Evolutionary conservation across 352 stramenopile genomes (phyloP), one percentile per base, ranked within the genome.

Genomic region (Phytophthora pseudosyringae): DNA sequence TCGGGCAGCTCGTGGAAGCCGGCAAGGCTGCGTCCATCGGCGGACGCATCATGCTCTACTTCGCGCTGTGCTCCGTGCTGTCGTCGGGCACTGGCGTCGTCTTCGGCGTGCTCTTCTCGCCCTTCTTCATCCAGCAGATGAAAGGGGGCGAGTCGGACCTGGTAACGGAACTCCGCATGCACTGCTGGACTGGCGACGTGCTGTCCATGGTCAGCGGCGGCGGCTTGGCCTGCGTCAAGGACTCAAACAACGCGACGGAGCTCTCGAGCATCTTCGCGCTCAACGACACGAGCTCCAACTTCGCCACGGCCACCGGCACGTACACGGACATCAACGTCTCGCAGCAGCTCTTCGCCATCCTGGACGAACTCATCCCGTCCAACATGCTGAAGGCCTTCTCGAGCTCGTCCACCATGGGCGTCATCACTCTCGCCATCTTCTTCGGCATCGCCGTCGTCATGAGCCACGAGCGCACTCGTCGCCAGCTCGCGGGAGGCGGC

Each of bases 391-490:
- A 69, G 29, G 69, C 80, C 0, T 88, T 94, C 29, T 76, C 77
- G 0, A 71, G 66, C 12, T 69, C 69, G 8, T 75, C 80, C 12
- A 86, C 85, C 9, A 76, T 92, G 50, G 86, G 83, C 29, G 73
- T 92, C 18, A 91, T 92, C 55, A 81, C 74, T 3, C 83, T 94
- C 13, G 82, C 83, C 13, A 75, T 94, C 26, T 74, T 73, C 48
- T 89, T 94, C 39, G 86, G 80, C 25, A 71, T 89, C n/a, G 81
- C 83, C 8, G 67, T 81, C 9, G 61, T 77, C 56, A 78, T 83
- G 55, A 88, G 77, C 46, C 75, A 81, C 13, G 79, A 90, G 58
- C 65, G 65, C 18, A 73, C 59, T 15, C 48, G 52, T 18, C 46
- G 49, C 15, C 65, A 73, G 18, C 29, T 69, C 3, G 46, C 51